Conservation (phyloP, 768 basidiomycete genomes). For the Gymnopilus junonius region DNA sequence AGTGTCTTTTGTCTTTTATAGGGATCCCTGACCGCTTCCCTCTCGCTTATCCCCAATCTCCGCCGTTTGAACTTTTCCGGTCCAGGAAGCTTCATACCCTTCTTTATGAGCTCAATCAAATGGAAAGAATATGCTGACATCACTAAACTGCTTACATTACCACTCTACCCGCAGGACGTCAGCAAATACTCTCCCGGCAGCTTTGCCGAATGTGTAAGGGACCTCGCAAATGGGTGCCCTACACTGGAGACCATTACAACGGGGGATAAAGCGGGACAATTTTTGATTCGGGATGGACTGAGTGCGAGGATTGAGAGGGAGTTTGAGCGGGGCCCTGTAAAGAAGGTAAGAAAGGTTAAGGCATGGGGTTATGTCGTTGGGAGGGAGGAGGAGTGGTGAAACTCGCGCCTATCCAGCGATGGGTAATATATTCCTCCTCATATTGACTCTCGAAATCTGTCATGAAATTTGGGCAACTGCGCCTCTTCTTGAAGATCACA, state of each 20-base stretch:
- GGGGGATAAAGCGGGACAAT: background rate
- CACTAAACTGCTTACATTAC: background rate
- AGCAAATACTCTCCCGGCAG: background rate
- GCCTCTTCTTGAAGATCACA: too few species aligned
- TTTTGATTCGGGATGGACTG: background rate
- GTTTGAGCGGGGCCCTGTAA: background rate
- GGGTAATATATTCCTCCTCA: background rate
- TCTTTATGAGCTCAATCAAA: background rate
- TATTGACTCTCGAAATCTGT: background rate
- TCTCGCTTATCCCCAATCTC: background rate
- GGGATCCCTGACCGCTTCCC: background rate
- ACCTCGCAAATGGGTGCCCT: background rate
- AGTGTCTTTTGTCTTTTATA: background rate
- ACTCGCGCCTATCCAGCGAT: too few species aligned
- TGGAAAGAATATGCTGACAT: background rate
- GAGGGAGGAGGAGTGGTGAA: background rate
- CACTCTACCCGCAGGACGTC: background rate
- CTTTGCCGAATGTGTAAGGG: background rate
- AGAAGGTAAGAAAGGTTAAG: background rate
- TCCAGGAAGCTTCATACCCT: background rate
- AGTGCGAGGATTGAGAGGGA: background rate
- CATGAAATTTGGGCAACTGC: too few species aligned
- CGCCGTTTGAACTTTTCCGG: background rate
- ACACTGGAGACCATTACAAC: background rate
- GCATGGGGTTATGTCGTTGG: background rate